Base-by-base conservation (phyloP, 176 grass and related monocot species). In the Typha latifolia region DNA sequence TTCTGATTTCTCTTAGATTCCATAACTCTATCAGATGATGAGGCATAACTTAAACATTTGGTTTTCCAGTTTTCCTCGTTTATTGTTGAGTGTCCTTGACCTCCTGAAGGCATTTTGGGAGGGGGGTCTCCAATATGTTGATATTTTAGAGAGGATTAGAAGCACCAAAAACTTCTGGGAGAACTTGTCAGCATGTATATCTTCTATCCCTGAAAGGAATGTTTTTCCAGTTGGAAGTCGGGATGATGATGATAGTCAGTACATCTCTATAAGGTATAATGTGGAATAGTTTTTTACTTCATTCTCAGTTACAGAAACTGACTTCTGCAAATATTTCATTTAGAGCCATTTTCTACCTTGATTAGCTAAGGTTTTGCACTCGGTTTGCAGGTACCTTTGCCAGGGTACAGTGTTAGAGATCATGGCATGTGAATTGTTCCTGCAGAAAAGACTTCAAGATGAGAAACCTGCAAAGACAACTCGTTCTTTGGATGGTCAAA, bases 41-140 rank as follows among this genome's bases (percentile, higher is more conserved):
- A 37, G 4, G 4, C 34, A 37, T 37, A 37, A 37, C 34, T 37
- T 37, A 37, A 24, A 62, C 49, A 57, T 14, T 68, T 50, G 73
- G 61, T 47, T 51, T 76, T 77, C 43, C 72, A 90, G 85, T 62
- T 69, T 66, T 67, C 83, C 88, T 89, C 79, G 64, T 75, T 49
- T 97, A 67, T 62, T 86, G 57, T 72, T 79, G 31, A 76, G 83
- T 82, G 68, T 91, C 77, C 78, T 97, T 47, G 76, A 88, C 12
- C 62, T 97, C 67, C 55, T 97, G 47, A 86, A 78, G 85, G 83
- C 88, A 69, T 75, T 97, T 82, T 97, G 93, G 93, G 85, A 92
- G 80, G 76, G 83, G 49, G 78, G 88, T 74, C 71, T 74, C 21
- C 88, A 86, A 51, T 92, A 84, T 66, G 67, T 79, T 9, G 69